Conservation (phyloP, 148 eudicot species). For the Arbutus unedo region DNA sequence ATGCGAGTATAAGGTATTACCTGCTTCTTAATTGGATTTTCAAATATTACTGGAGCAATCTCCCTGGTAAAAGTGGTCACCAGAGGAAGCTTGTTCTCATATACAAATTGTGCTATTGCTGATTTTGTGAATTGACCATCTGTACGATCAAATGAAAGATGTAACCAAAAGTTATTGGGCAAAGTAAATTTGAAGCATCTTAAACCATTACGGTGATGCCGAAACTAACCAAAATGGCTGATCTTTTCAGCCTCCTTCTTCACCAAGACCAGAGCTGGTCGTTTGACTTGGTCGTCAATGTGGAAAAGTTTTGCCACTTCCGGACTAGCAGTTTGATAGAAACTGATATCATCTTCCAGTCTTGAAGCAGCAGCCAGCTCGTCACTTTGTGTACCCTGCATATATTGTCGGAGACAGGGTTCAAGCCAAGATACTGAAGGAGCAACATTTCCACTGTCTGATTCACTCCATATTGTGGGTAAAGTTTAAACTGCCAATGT, state of each 20-base stretch:
- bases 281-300: constrained; percentile 62
- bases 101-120: constrained; percentile 70
- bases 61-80: constrained; percentile 76
- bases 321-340: constrained; percentile 80
- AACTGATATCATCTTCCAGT: constrained; percentile 76
- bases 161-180: constrained; percentile 17
- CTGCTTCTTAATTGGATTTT: constrained; percentile 82
- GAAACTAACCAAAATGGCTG: constrained; percentile 51
- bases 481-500: background rate
- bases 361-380: constrained; percentile 88
- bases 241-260: constrained; percentile 87
- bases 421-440: background rate
- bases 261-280: constrained; percentile 75
- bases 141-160: constrained; percentile 17
- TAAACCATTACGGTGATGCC: background rate
- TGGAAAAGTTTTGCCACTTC: constrained; percentile 79
- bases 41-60: constrained; percentile 67
- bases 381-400: constrained; percentile 74
- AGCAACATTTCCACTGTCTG: background rate
- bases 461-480: background rate
- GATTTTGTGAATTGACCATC: constrained; percentile 70
- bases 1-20: constrained; percentile 25
- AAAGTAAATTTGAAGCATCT: constrained; percentile 17
- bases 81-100: constrained; percentile 79
- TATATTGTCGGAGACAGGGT: background rate